Evolutionary conservation across 1,284 basidiomycete species (phyloP).

Genomic region (Cystobasidium slooffiae): DNA sequence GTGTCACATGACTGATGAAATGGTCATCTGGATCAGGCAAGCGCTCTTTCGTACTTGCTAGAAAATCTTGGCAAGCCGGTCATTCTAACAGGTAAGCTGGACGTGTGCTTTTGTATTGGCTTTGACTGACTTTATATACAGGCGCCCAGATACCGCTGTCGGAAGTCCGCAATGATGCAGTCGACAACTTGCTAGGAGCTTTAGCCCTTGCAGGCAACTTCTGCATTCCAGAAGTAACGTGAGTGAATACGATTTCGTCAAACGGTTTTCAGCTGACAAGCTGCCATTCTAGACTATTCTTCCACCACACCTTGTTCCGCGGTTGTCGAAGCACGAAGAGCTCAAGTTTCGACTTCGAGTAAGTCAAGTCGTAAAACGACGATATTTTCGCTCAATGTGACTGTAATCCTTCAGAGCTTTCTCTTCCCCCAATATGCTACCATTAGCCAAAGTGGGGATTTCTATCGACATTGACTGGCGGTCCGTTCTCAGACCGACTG

Average conservation of each 20-base stretch:
- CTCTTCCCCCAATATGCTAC: constrained; percentile 79
- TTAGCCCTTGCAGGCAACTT: constrained; percentile 85
- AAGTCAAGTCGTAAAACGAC: background rate
- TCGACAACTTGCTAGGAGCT: constrained; percentile 85
- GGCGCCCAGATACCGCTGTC: constrained; percentile 85
- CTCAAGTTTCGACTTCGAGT: constrained; percentile 78
- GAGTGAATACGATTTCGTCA: background rate
- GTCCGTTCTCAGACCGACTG: constrained; percentile 77
- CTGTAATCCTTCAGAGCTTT: constrained; percentile 64
- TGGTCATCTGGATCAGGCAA: constrained; percentile 63
- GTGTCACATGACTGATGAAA: constrained; percentile 15
- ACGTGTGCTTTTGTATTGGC: background rate
- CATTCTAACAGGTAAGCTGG: constrained; percentile 58
- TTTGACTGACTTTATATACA: background rate
- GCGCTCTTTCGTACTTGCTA: constrained; percentile 82
- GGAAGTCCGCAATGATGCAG: constrained; percentile 79
- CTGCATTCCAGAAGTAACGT: constrained; percentile 72
- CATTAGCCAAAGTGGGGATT: constrained; percentile 88
- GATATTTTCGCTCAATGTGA: background rate
- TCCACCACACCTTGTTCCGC: constrained; percentile 82
- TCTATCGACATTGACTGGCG: constrained; percentile 86
- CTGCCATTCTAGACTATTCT: constrained; percentile 64
- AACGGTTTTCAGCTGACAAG: background rate
- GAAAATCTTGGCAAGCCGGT: constrained; percentile 89
- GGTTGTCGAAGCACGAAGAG: constrained; percentile 79